These are phyloP conservation scores for Amanita phalloides DNA, from an alignment of 768 basidiomycete genomes.

Conservation along the genomic window DNA sequence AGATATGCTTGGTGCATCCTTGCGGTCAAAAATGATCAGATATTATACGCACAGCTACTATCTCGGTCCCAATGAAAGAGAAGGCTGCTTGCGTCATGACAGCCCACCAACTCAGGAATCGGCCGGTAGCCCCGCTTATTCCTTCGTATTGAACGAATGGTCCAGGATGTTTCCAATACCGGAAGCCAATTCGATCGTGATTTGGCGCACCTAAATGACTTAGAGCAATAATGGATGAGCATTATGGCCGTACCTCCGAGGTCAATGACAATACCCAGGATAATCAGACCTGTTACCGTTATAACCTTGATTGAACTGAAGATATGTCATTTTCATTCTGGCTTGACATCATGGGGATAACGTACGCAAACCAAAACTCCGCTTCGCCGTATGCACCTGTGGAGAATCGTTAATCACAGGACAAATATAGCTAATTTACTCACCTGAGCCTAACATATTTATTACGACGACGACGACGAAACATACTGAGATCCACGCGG, in stretches of 20 bases:
- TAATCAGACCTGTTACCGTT: conserved; percentile 64
- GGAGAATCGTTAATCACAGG: background rate
- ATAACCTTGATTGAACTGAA: conserved; percentile 78
- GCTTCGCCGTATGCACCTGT: conserved; percentile 72
- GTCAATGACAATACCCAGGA: conserved; percentile 67
- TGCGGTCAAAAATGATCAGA: background rate
- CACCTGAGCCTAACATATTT: conserved; percentile 63
- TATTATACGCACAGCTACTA: conserved; percentile 60
- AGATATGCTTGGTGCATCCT: background rate
- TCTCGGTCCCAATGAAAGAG: conserved; percentile 89
- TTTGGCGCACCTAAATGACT: conserved; percentile 59
- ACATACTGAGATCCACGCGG: conserved; percentile 74
- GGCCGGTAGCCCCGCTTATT: conserved; percentile 61
- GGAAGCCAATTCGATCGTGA: conserved; percentile 63
- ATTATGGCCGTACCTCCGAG: conserved; percentile 43
- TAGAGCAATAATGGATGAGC: background rate
- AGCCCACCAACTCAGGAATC: conserved; percentile 53
- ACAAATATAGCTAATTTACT: background rate
- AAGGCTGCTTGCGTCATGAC: conserved; percentile 81
- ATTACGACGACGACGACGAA: conserved; percentile 67
- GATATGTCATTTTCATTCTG: background rate
- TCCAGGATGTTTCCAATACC: conserved; percentile 85
- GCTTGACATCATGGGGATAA: conserved; percentile 18
- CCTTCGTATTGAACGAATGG: conserved; percentile 66
- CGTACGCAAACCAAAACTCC: conserved; percentile 79